These are phyloP conservation scores for Carallia pectinifolia DNA, from an alignment of 345 rosid genomes.

Conservation along the genomic window DNA sequence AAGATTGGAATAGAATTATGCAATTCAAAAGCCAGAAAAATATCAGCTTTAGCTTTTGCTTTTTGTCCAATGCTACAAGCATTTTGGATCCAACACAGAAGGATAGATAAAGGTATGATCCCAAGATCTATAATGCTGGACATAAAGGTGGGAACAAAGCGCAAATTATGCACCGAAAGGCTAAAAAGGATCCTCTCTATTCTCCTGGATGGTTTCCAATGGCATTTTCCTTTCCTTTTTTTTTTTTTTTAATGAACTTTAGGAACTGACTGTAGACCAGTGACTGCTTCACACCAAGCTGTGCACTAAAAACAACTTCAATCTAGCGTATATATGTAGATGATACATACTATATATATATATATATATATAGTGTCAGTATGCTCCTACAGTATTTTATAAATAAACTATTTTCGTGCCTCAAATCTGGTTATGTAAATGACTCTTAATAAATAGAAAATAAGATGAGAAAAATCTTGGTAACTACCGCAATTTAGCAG, in stretches of 20 bases:
- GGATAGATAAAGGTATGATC: neutral
- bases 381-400: too few relatives aligned
- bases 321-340: neutral
- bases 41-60: slow-evolving; percentile 44
- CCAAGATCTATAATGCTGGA: slow-evolving; percentile 14
- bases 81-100: slow-evolving; percentile 5
- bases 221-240: slow-evolving; percentile 14
- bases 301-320: neutral
- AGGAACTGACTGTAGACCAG: neutral
- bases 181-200: slow-evolving; percentile 27
- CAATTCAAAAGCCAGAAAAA: slow-evolving; percentile 51
- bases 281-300: neutral
- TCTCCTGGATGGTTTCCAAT: slow-evolving; percentile 40
- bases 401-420: too few relatives aligned
- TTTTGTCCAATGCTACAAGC: slow-evolving; percentile 14
- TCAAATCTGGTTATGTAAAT: too few relatives aligned
- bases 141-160: slow-evolving; percentile 18
- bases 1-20: slow-evolving; percentile 3
- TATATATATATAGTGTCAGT: neutral
- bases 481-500: too few relatives aligned
- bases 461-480: too few relatives aligned
- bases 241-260: slow-evolving; percentile 9
- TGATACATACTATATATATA: too few relatives aligned
- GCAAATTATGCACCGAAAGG: slow-evolving; percentile 70
- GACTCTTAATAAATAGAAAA: too few relatives aligned